These are phyloP conservation scores for Penicillium waksmanii DNA, from an alignment of 495 filamentous ascomycete species.

Conservation along the genomic window DNA sequence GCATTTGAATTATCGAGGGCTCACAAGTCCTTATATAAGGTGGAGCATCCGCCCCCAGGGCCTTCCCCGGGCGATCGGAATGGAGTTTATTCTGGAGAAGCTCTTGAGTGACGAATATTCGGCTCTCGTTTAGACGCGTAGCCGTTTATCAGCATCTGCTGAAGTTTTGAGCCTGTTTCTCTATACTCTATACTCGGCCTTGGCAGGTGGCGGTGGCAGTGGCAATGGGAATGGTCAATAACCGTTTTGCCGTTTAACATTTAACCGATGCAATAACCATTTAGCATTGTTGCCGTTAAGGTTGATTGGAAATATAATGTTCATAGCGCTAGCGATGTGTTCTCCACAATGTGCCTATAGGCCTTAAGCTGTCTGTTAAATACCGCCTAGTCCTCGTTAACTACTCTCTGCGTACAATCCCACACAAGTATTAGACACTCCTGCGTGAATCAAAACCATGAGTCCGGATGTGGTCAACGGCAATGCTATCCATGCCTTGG, in stretches of 20 bases:
- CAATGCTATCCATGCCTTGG: conserved; percentile 13
- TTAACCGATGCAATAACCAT: no score
- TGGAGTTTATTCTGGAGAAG: neutral
- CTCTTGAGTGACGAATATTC: neutral
- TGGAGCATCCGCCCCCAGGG: no score
- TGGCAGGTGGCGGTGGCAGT: no score
- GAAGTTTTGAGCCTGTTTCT: neutral
- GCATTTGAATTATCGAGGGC: no score
- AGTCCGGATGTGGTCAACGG: neutral
- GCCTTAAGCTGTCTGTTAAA: neutral
- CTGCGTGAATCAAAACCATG: conserved; percentile 5
- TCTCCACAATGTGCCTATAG: no score
- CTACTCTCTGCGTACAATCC: neutral
- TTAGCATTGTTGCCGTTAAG: no score
- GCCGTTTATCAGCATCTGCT: conserved; percentile 9
- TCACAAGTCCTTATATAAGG: no score
- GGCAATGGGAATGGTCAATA: no score
- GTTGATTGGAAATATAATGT: no score
- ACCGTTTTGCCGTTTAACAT: no score
- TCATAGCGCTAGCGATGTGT: no score
- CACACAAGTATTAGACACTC: neutral
- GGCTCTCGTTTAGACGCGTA: conserved; percentile 8
- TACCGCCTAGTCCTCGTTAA: neutral
- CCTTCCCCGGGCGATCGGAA: neutral
- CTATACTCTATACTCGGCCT: no score